Evolutionary conservation across 768 basidiomycete species (phyloP), one percentile per base, ranked within the genome.

Genomic region (Rubroboletus pulcherrimus): DNA sequence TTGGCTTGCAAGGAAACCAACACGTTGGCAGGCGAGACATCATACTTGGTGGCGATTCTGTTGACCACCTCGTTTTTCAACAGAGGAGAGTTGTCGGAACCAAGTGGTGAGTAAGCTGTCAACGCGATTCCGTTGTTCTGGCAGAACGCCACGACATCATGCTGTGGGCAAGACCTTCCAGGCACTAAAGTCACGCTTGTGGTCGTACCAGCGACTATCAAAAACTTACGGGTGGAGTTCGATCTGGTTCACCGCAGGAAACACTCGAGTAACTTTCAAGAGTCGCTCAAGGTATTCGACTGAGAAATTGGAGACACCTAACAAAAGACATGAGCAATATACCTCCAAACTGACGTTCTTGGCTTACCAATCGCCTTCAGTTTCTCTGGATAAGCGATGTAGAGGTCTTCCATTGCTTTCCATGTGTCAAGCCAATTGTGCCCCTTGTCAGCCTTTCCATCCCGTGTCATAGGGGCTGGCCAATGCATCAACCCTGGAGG

Each of bases 191-290:
- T 29, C 48, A 49, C 33, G n/a, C 30, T 49, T n/a, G 8, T 30
- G 26, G n/a, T n/a, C 15, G 15, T 49, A 15, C 41, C 7, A 30
- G 29, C 9, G 17, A 5, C n/a, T 5, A 26, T 26, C n/a, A 29
- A 21, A 51, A 43, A 74, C 80, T 54, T 68, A 86, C 76, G 88
- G 85, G 66, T 89, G 88, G 35, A 84, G 75, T 70, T 88, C 88
- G 54, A 93, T 79, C 73, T 93, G 91, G 74, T 91, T 91, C 30
- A 85, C 84, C 0, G 87, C 89, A 15, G 89, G 90, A 35, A 86
- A 72, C 40, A 86, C 75, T 21, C 68, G 68, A 51, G 81, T 77
- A 38, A 78, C 75, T 58, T 77, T 77, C 40, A 89, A 74, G 21
- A 92, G 76, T 40, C 81, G 74, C 56, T 85, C 77, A 39, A 93